Percentiles rank a stretch among this genome's conserved stretches.
Conservation (phyloP, 352 stramenopile species). For the Lagenidium sp. region DNA sequence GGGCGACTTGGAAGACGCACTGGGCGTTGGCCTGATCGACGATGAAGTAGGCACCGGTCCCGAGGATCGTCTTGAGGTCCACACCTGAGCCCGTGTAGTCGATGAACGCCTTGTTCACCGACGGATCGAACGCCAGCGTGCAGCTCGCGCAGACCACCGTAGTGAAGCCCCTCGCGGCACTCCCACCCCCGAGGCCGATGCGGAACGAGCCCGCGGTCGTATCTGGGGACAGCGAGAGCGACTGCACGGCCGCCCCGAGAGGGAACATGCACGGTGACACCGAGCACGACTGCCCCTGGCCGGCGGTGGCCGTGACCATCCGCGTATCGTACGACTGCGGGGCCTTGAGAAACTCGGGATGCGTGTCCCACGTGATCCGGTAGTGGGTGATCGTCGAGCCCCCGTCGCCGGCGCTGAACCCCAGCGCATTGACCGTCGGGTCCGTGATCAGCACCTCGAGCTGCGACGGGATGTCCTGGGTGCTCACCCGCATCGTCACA, state of each 20-base stretch:
- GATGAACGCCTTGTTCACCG: constrained; percentile 35
- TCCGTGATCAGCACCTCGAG: constrained; percentile 69
- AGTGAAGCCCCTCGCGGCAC: constrained; percentile 19
- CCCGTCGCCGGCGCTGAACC: constrained; percentile 44
- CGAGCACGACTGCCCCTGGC: constrained; percentile 19
- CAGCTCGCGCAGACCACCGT: constrained; percentile 25
- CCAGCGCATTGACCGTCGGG: constrained; percentile 59
- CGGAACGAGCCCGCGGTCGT: constrained; percentile 63
- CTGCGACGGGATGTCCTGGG: constrained; percentile 56
- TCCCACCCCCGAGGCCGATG: constrained; percentile 27
- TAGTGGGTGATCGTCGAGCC: constrained; percentile 55
- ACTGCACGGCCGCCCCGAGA: constrained; percentile 90
- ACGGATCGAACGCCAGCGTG: constrained; percentile 28
- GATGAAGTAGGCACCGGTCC: constrained; percentile 63
- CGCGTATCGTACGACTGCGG: constrained; percentile 42
- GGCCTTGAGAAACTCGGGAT: constrained; percentile 23
- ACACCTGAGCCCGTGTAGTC: constrained; percentile 40
- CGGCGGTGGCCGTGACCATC: constrained; percentile 21
- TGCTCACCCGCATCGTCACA: constrained; percentile 73
- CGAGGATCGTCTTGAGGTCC: constrained; percentile 61
- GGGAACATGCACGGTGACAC: constrained; percentile 69
- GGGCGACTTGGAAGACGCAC: constrained; percentile 51
- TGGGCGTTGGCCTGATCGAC: constrained; percentile 26
- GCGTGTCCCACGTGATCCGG: constrained; percentile 47
- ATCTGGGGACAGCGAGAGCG: constrained; percentile 62